A percentile compares a stretch with the other conserved stretches of the same genome.
Conservation (phyloP, 345 rosid species). For the Pistacia vera region DNA sequence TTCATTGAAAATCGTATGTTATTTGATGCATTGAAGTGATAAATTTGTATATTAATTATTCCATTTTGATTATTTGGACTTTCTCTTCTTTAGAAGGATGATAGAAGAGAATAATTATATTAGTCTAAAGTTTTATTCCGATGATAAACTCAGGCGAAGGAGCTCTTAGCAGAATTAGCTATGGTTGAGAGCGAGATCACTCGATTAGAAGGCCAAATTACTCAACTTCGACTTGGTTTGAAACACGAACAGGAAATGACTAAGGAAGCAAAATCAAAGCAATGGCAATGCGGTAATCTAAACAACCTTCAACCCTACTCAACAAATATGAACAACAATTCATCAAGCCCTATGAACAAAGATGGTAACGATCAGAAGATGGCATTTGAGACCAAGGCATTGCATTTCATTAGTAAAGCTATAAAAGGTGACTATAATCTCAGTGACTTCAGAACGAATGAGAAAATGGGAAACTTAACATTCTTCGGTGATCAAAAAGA, state of each 20-base stretch:
- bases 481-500: slow-evolving; percentile 44
- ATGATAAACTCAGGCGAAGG: slow-evolving; percentile 57
- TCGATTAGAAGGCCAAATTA: slow-evolving; percentile 69
- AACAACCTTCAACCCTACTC: slow-evolving; percentile 18
- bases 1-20: no score
- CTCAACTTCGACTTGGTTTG: slow-evolving; percentile 57
- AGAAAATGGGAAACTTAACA: slow-evolving; percentile 40
- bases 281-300: slow-evolving; percentile 34
- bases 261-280: slow-evolving; percentile 50
- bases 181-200: slow-evolving; percentile 78
- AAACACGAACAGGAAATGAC: slow-evolving; percentile 61
- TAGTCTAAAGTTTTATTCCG: not conserved
- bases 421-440: slow-evolving; percentile 70
- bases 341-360: slow-evolving; percentile 40
- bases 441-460: slow-evolving; percentile 52
- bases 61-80: not conserved
- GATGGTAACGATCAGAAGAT: slow-evolving; percentile 43
- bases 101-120: not conserved
- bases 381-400: slow-evolving; percentile 74
- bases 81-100: not conserved
- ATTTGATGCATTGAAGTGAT: no score
- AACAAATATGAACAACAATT: slow-evolving; percentile 18
- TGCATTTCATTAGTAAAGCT: slow-evolving; percentile 92
- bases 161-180: slow-evolving; percentile 71
- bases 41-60: no score